Base-by-base conservation (phyloP, 208 protist species). In the Crithidia sp. region DNA sequence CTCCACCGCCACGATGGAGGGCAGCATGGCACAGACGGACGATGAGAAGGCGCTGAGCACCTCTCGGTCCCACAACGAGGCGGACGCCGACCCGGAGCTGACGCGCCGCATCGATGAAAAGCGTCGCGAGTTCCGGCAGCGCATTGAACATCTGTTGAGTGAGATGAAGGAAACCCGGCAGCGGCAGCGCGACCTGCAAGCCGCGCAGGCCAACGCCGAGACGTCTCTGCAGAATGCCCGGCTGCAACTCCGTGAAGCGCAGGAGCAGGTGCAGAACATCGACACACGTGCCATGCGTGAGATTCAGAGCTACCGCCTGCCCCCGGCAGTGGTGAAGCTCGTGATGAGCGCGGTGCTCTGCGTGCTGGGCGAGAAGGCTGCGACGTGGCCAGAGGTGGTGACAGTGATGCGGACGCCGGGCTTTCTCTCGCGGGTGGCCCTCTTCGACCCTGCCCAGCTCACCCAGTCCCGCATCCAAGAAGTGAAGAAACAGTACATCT, bases 311-410 rank as follows among this genome's bases (percentile, higher is more conserved):
- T 94, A 94, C 58, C 85, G 89, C 28, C 82, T 81, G 7, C 89
- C 89, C n/a, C 86, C 89, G 12, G 68, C 67, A 7, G 83, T 85
- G 17, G 89, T 94, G 59, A 83, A 87, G 77, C 74, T 75, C n/a
- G 89, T 94, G 6, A 89, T 94, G 76, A 71, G 71, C 13, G 85
- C 77, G 17, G 89, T 91, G 12, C 76, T 94, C 75, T 64, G 81
- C 53, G 64, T 91, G 16, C 50, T 94, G 2, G 85, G 88, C 10
- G 82, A 89, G 80, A 84, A 57, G 54, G 47, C 59, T 59, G 8
- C 39, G 39, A 71, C 43, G 16, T 93, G 88, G 88, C 14, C 49
- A 5, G 88, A 86, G 19, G 79, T 89, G 53, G 79, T 77, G 7
- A 36, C 66, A 3, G 66, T 59, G 2, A 71, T 90, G 71, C 83